Conservation (phyloP, 768 basidiomycete species). For the Boletus bicolor region DNA sequence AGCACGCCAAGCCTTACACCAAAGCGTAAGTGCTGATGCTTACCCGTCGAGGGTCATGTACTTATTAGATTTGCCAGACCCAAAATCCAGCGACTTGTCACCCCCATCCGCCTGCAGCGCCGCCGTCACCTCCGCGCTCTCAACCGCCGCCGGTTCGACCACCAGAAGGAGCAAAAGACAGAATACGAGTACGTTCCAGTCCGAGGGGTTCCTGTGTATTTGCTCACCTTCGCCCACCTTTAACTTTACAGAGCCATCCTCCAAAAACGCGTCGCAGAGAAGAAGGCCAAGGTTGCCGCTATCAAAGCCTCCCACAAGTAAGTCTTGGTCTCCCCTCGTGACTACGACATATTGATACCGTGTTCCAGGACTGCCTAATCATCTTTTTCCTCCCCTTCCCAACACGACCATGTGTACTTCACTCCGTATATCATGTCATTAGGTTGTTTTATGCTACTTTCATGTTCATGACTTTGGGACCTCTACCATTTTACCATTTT, state of each 20-base stretch:
- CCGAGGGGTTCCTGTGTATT: neutral
- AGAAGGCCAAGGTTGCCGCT: conserved; percentile 87
- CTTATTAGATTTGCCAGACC: conserved; percentile 49
- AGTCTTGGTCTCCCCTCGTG: conserved; percentile 10
- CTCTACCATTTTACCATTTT: too few species aligned
- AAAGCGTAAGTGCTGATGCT: conserved; percentile 72
- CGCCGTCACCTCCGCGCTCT: conserved; percentile 88
- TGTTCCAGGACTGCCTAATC: conserved; percentile 21
- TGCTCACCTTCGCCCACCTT: neutral
- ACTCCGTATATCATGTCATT: conserved; percentile 22
- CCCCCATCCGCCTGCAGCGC: conserved; percentile 92
- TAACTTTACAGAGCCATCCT: conserved; percentile 52
- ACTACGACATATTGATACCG: neutral
- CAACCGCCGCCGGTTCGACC: conserved; percentile 83
- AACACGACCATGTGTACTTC: conserved; percentile 17
- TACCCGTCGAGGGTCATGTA: neutral
- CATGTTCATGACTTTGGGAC: conserved; percentile 10
- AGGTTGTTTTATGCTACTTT: conserved; percentile 20
- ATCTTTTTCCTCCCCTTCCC: neutral
- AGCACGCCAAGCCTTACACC: conserved; percentile 87
- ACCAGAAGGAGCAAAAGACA: conserved; percentile 91
- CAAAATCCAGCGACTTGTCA: conserved; percentile 96
- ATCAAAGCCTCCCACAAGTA: conserved; percentile 82
- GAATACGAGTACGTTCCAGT: conserved; percentile 76
- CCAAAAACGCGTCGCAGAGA: conserved; percentile 88